Percentiles rank a stretch among this genome's conserved stretches.
Evolutionary conservation across 176 grass and related monocot species (phyloP).

Genomic region (Oryza rufipogon): DNA sequence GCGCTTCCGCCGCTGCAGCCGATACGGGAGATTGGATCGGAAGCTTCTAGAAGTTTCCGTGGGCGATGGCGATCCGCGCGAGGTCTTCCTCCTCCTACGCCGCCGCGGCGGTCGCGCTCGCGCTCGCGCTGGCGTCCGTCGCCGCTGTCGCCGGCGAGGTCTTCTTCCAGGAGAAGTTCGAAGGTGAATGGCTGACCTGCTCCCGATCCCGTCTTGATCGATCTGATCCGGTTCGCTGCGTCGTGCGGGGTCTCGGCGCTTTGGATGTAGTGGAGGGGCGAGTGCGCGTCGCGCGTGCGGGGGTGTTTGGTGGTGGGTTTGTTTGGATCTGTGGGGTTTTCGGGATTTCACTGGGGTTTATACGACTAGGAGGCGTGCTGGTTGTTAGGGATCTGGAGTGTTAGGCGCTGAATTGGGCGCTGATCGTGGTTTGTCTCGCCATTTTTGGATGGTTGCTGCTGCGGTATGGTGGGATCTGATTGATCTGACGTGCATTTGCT

Average conservation of each 20-base stretch:
- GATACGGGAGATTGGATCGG: slow-evolving; percentile 21
- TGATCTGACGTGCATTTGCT: slow-evolving; percentile 10
- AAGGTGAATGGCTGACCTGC: slow-evolving; percentile 51
- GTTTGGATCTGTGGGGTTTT: slow-evolving; percentile 18
- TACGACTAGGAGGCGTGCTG: not conserved
- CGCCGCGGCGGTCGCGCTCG: slow-evolving; percentile 36
- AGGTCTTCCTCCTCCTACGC: slow-evolving; percentile 28
- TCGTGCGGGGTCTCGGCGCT: not conserved
- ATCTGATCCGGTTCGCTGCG: slow-evolving; percentile 6
- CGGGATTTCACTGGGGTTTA: slow-evolving; percentile 6
- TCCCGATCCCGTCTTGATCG: not conserved
- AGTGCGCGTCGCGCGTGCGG: not conserved
- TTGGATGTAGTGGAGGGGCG: not conserved
- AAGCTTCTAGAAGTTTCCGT: slow-evolving; percentile 36
- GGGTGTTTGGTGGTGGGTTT: slow-evolving; percentile 14
- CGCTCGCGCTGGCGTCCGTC: slow-evolving; percentile 65
- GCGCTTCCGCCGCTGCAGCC: slow-evolving; percentile 13
- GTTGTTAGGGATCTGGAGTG: slow-evolving; percentile 6
- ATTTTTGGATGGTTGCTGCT: not conserved
- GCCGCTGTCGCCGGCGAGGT: slow-evolving; percentile 58
- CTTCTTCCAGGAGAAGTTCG: slow-evolving; percentile 97
- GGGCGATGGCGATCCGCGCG: slow-evolving; percentile 61
- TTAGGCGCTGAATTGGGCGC: not conserved
- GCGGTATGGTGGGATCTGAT: not conserved
- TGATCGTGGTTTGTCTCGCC: not conserved